Base-by-base conservation (phyloP, 2,329 filamentous ascomycete species). In the Pleurostoma richardsiae region DNA sequence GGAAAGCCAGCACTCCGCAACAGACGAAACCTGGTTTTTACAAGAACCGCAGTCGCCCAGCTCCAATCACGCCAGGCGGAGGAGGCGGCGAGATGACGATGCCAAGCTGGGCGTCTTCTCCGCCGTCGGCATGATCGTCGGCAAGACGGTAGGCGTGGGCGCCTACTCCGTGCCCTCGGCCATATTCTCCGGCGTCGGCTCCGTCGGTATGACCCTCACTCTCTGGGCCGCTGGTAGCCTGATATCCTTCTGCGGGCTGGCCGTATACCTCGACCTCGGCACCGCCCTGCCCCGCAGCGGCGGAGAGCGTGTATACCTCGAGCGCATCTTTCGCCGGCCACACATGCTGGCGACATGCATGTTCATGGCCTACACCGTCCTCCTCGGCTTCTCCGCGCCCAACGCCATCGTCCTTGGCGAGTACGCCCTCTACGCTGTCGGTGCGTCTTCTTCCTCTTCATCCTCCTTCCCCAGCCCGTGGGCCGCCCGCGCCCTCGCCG, bases 111-210 rank as follows among this genome's bases (percentile, higher is more conserved):
- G 65, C 6, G 62, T 63, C 10, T 50, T 66, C 38, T 67, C 63
- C 6, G 59, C 62, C 33, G 62, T 67, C 51, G 67, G 63, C 45
- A 64, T 67, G 39, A 67, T 67, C 30, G 56, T 67, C 6, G 62
- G 63, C 31, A 67, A 66, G 51, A 66, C 64, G 1, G 54, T 72
- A 28, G 70, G 70, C 3, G 61, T 70, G 7, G 66, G 72, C 50
- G 64, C 77, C 28, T 82, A 80, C 55, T 77, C 77, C 1, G 77
- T 78, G 1, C 78, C 78, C 1, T 73, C 73, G 2, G 74, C 76
- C n/a, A 76, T 82, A 42, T 77, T 78, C 48, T 67, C 69, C 6
- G 71, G 73, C 1, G 72, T 76, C 2, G 77, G 77, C 0, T 79
- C 71, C 6, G 77, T 80, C 4, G 78, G 78, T 3, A 69, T 78